Evolutionary conservation across 148 eudicot species (phyloP).

Genomic region (Beta vulgaris): DNA sequence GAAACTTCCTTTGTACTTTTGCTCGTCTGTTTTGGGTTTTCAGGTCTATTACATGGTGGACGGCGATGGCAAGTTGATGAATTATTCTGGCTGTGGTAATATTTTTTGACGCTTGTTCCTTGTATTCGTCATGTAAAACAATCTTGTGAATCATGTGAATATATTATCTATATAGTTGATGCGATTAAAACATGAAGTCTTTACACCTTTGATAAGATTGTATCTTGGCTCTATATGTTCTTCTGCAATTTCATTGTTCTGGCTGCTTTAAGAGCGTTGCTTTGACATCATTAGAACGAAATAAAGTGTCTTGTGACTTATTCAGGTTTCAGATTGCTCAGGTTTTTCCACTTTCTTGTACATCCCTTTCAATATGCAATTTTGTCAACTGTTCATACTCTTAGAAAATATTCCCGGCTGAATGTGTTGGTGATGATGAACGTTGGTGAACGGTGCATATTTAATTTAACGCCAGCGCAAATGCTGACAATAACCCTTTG

Average conservation of each 20-base stretch:
- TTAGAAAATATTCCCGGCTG: background rate
- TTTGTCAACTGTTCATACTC: background rate
- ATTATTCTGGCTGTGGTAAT: slow-evolving; percentile 97
- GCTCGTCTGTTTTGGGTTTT: slow-evolving; percentile 8
- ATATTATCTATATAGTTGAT: background rate
- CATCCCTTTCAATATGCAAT: background rate
- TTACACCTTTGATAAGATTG: background rate
- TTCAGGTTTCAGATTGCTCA: background rate
- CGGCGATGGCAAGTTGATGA: slow-evolving; percentile 59
- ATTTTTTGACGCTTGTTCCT: background rate
- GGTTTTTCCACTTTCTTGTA: background rate
- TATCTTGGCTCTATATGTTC: background rate
- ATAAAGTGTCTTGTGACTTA: background rate
- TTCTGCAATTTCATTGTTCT: background rate
- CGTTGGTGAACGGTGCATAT: background rate
- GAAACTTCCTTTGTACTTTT: background rate
- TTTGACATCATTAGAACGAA: background rate
- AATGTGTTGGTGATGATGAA: background rate
- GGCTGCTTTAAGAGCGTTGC: background rate
- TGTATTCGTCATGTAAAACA: slow-evolving; percentile 11
- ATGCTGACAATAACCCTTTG: background rate
- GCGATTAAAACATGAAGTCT: background rate
- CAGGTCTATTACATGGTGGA: slow-evolving; percentile 89
- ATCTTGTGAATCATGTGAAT: background rate
- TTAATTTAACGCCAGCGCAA: background rate